These are phyloP conservation scores for Fusarium luffae DNA, from an alignment of 2,329 filamentous ascomycete genomes.

Conservation along the genomic window DNA sequence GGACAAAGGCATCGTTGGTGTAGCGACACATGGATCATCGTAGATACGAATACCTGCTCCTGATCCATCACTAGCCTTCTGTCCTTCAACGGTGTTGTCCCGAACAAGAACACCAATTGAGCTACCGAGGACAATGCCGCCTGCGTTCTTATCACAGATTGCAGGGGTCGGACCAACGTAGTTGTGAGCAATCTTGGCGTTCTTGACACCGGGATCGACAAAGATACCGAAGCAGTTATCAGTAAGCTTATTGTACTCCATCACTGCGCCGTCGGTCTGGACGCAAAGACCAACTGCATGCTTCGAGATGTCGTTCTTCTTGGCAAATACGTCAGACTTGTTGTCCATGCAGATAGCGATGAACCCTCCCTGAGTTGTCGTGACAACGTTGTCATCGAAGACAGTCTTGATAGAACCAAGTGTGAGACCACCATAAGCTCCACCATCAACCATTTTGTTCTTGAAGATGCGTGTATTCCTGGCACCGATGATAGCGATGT, in stretches of 20 bases:
- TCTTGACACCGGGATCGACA: slow-evolving; percentile 48
- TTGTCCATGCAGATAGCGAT: slow-evolving; percentile 54
- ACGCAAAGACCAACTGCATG: slow-evolving; percentile 51
- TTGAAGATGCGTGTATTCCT: slow-evolving; percentile 37
- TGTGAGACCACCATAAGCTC: slow-evolving; percentile 51
- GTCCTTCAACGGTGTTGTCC: slow-evolving; percentile 46
- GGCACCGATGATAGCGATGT: slow-evolving; percentile 51
- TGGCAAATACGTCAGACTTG: slow-evolving; percentile 43
- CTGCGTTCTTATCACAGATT: slow-evolving; percentile 11
- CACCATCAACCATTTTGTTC: slow-evolving; percentile 34
- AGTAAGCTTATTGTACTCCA: slow-evolving; percentile 49
- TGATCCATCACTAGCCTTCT: slow-evolving; percentile 28
- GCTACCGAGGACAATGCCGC: slow-evolving; percentile 47
- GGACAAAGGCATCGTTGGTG: not conserved
- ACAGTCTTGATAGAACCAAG: slow-evolving; percentile 49
- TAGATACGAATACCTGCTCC: slow-evolving; percentile 41
- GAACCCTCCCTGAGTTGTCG: slow-evolving; percentile 25
- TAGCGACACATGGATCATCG: slow-evolving; percentile 39
- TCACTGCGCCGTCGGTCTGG: slow-evolving; percentile 48
- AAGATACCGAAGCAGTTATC: slow-evolving; percentile 48
- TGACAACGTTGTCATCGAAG: slow-evolving; percentile 46
- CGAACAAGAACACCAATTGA: slow-evolving; percentile 43
- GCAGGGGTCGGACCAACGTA: slow-evolving; percentile 38
- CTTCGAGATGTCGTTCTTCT: slow-evolving; percentile 47
- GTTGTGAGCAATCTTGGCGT: slow-evolving; percentile 48